Percentiles rank a stretch among this genome's conserved stretches.
These are phyloP conservation scores for Brassica rapa DNA, from an alignment of 345 rosid species.

Conservation along the genomic window DNA sequence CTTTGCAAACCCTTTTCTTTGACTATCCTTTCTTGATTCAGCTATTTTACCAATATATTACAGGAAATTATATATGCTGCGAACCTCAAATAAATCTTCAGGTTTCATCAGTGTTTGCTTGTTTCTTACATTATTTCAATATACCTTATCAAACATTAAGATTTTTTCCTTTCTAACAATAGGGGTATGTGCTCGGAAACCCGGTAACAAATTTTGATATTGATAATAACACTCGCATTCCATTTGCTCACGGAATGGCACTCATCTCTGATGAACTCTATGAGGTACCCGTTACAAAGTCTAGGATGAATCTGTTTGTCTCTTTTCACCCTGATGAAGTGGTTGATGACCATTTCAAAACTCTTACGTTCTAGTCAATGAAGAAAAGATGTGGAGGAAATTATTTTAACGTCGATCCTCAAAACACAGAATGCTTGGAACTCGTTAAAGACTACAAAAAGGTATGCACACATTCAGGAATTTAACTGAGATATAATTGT, in stretches of 20 bases:
- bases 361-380: slow-evolving; percentile 44
- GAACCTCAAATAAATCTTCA: slow-evolving; percentile 54
- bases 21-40: not conserved
- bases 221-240: slow-evolving; percentile 47
- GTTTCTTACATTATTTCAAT: not conserved
- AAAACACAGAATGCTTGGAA: slow-evolving; percentile 43
- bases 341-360: not conserved
- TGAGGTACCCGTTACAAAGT: slow-evolving; percentile 37
- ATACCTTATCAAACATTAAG: not conserved
- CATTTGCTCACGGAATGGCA: slow-evolving; percentile 52
- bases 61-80: slow-evolving; percentile 56
- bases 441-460: slow-evolving; percentile 3
- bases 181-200: slow-evolving; percentile 74
- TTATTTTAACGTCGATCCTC: slow-evolving; percentile 26
- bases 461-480: slow-evolving; percentile 6
- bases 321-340: not conserved
- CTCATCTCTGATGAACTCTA: slow-evolving; percentile 57
- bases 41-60: slow-evolving; percentile 1
- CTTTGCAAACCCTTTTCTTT: not conserved
- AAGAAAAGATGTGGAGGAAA: slow-evolving; percentile 49
- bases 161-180: not conserved
- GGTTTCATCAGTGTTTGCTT: slow-evolving; percentile 40
- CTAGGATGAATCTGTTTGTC: not conserved
- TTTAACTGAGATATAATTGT: not conserved
- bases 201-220: slow-evolving; percentile 34